Evolutionary conservation across 179 eudicot species (phyloP).

Genomic region (Vitellaria paradoxa): DNA sequence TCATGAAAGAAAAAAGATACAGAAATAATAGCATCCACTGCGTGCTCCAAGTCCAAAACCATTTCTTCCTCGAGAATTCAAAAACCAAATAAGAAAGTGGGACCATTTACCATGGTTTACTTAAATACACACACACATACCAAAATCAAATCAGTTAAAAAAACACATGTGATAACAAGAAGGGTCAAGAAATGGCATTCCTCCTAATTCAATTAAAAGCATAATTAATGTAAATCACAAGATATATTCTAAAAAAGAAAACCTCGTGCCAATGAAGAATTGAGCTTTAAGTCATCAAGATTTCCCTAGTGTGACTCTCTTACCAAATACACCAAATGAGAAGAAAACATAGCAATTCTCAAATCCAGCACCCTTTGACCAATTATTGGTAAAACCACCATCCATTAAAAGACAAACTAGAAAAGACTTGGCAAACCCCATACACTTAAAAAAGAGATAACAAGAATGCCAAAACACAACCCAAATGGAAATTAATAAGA

Average conservation of each 20-base stretch:
- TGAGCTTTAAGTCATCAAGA: not conserved
- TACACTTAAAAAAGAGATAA: no score
- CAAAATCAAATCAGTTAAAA: no score
- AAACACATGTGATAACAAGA: no score
- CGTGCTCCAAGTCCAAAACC: not conserved
- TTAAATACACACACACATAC: not conserved
- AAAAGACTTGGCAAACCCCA: no score
- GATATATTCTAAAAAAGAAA: not conserved
- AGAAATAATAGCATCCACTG: not conserved
- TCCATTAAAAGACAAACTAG: no score
- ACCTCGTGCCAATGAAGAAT: no score
- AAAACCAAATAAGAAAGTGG: not conserved
- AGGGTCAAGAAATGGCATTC: no score
- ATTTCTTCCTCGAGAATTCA: not conserved
- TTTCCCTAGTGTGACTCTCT: not conserved
- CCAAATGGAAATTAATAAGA: not conserved
- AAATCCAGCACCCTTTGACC: no score
- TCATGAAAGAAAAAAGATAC: not conserved
- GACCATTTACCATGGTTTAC: not conserved
- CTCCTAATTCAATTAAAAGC: no score
- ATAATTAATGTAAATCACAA: no score
- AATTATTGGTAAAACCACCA: no score
- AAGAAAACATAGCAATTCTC: no score
- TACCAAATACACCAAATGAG: not conserved
- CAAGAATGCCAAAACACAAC: not conserved